A percentile compares a stretch with the other conserved stretches of the same genome.
Evolutionary conservation across 164 flowering plant genomes (phyloP).

Genomic region (Paratinospora sagittata): DNA sequence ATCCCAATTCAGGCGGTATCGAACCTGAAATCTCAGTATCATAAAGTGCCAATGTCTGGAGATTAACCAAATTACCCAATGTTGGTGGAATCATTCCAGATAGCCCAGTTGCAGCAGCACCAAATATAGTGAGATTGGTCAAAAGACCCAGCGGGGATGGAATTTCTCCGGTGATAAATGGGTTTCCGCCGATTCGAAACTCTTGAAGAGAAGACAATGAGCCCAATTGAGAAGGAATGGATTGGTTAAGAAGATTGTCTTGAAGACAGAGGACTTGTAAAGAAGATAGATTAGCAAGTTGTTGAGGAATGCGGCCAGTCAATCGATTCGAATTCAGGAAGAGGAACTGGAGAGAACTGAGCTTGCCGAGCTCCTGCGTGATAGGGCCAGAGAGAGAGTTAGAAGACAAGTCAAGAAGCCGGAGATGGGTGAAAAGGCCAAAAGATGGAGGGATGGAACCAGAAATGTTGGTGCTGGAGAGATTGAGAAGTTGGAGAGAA

Average conservation of each 20-base stretch:
- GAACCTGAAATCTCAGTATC: conserved; percentile 71
- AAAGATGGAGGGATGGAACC: conserved; percentile 76
- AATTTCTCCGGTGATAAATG: conserved; percentile 56
- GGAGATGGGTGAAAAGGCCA: conserved; percentile 50
- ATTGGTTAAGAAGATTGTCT: conserved; percentile 78
- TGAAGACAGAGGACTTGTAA: conserved; percentile 76
- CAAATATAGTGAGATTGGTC: conserved; percentile 75
- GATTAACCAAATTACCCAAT: conserved; percentile 62
- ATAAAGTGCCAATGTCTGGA: conserved; percentile 81
- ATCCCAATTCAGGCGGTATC: conserved; percentile 73
- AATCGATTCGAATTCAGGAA: conserved; percentile 65
- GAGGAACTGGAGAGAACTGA: conserved; percentile 65
- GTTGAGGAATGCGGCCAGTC: conserved; percentile 58
- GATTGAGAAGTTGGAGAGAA: conserved; percentile 79
- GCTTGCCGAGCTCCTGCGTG: conserved; percentile 56
- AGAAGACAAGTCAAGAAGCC: conserved; percentile 75
- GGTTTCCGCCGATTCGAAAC: conserved; percentile 87
- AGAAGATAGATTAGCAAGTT: conserved; percentile 58
- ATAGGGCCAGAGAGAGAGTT: conserved; percentile 70
- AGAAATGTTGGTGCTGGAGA: conserved; percentile 84
- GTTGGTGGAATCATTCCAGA: conserved; percentile 70
- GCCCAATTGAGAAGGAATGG: conserved; percentile 70
- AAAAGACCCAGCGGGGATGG: conserved; percentile 67
- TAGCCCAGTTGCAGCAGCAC: conserved; percentile 77
- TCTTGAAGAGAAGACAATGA: conserved; percentile 60